Base-by-base conservation (phyloP, 257 asterid genomes). In the Solanum stenotomum region DNA sequence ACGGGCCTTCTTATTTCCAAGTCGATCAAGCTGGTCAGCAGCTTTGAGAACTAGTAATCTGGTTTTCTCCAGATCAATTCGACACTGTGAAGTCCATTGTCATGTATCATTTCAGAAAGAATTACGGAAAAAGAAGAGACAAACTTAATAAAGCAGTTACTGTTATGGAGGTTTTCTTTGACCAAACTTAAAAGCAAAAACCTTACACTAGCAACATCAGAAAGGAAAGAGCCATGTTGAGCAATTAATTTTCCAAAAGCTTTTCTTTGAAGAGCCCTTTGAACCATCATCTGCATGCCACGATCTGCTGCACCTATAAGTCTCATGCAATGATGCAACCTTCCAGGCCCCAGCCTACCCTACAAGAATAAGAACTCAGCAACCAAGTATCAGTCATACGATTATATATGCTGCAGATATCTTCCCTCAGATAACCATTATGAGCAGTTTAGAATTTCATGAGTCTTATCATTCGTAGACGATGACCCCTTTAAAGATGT, bases 321-420 rank as follows among this genome's bases (percentile, higher is more conserved):
- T 90, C 99, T 97, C 99, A 97, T 96, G 96, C 98, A 97, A 90
- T 97, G 99, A 91, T 97, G 98, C 90, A 97, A 86, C 91, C 98
- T 94, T 88, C 99, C 99, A 2, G 99, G 99, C 78, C 99, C 99
- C 81, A 97, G 91, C 90, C 99, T 91, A 85, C 99, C 99, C 99
- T 96, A 93, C 86, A 82, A 52, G 78, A 86, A 88, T 23, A 71
- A 37, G 83, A 74, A 82, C 75, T 76, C 79, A 81, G 35, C 67
- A 40, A 84, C 84, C 81, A 81, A 81, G 67, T 46, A 27, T 81
- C 68, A 81, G 68, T 29, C 76, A 16, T 44, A 16, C 27, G 10
- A 79, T 79, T 25, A 25, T 23, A 44, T 16, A 44, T 79, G 67
- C 63, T 79, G 67, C 67, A 27, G n/a, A 46, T 15, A 79, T 44